Evolutionary conservation across 768 basidiomycete genomes (phyloP).

Genomic region (Harrya chromipes): DNA sequence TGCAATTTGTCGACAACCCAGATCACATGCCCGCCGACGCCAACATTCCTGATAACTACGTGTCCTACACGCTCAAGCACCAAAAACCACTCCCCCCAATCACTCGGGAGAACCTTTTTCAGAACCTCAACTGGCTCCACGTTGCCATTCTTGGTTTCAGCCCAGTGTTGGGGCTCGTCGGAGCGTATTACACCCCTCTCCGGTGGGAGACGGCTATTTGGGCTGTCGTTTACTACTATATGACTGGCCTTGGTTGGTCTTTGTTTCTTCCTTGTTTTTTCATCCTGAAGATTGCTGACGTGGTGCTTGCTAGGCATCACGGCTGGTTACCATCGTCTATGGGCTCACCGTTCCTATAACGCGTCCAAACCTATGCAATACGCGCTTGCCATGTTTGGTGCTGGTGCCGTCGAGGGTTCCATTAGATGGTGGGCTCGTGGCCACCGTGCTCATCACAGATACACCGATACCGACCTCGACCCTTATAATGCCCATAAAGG

Average conservation of each 20-base stretch:
- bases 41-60: conserved; percentile 80
- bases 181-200: conserved; percentile 61
- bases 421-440: conserved; percentile 99
- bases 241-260: conserved; percentile 75
- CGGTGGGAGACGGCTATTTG: conserved; percentile 74
- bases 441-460: conserved; percentile 95
- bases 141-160: conserved; percentile 69
- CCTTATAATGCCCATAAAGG: conserved; percentile 93
- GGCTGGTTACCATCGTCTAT: conserved; percentile 94
- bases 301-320: conserved; percentile 62
- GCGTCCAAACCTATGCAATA: conserved; percentile 86
- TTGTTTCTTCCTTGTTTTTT: conserved; percentile 36
- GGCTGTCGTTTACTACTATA: conserved; percentile 65
- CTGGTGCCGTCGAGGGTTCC: conserved; percentile 93
- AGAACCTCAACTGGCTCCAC: conserved; percentile 76
- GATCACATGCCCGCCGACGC: conserved; percentile 43
- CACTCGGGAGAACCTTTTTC: conserved; percentile 51
- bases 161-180: conserved; percentile 72
- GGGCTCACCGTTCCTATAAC: conserved; percentile 96
- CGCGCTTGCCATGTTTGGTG: conserved; percentile 76
- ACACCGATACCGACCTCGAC: conserved; percentile 96
- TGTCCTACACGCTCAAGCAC: conserved; percentile 67
- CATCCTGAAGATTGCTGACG: conserved; percentile 26
- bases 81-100: conserved; percentile 68
- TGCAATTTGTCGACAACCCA: conserved; percentile 24